These are phyloP conservation scores for Debaryomyces psychrophilus DNA, from an alignment of 1,139 yeast genomes.

Conservation along the genomic window DNA sequence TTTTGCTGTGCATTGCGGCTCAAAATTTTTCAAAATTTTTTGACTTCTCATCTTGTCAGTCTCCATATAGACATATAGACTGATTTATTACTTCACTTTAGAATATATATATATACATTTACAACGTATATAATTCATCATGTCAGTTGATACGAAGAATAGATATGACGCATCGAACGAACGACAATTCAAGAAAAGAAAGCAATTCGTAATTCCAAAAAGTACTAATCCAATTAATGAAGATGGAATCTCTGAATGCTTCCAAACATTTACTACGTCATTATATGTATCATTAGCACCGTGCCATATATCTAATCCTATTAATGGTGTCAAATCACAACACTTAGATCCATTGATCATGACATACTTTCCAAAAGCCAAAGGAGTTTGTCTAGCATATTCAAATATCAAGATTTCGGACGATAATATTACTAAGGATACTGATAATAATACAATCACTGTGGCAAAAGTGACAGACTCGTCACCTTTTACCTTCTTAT, in stretches of 20 bases:
- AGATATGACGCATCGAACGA: constrained; percentile 11
- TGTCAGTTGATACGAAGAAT: constrained; percentile 20
- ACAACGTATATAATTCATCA: constrained; percentile 7
- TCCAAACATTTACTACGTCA: constrained; percentile 62
- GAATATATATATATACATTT: background rate
- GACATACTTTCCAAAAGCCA: constrained; percentile 72
- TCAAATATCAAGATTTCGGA: constrained; percentile 54
- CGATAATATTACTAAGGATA: constrained; percentile 37
- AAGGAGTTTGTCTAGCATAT: constrained; percentile 85
- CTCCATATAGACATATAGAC: background rate
- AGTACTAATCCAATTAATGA: constrained; percentile 38
- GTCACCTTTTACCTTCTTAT: constrained; percentile 84
- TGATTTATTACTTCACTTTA: constrained; percentile 1
- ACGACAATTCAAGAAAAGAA: constrained; percentile 21
- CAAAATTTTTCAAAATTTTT: constrained; percentile 12
- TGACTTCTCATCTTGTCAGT: constrained; percentile 13
- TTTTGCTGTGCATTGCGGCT: constrained; percentile 11
- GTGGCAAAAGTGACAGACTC: constrained; percentile 74
- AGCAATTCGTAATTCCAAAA: constrained; percentile 24
- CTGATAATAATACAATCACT: constrained; percentile 26
- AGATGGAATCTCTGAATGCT: constrained; percentile 61
- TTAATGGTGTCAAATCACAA: constrained; percentile 79
- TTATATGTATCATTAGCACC: constrained; percentile 90
- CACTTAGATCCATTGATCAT: constrained; percentile 88
- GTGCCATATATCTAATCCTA: constrained; percentile 63